phyloP scores from a whole-genome alignment of 2,329 filamentous ascomycete species.

The Neospermospora avenae region DNA sequence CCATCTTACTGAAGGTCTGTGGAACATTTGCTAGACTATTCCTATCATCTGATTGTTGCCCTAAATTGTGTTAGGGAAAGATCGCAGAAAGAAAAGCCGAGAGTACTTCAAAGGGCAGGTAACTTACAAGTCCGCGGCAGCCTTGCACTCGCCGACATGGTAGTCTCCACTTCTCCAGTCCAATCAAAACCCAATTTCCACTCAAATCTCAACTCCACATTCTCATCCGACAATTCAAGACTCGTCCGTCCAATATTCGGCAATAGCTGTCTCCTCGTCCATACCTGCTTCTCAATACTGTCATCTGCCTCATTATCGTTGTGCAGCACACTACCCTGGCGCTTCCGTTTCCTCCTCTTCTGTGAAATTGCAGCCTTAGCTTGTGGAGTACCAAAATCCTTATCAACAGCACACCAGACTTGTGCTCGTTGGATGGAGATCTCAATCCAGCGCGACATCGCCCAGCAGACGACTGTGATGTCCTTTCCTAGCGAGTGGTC shows the following conservation, averaged over 20 bases:
- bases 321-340: conserved; percentile 25
- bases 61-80: conserved; percentile 45
- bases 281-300: conserved; percentile 24
- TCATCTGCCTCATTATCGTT: conserved; percentile 35
- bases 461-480: conserved; percentile 60
- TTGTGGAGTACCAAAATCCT: conserved; percentile 42
- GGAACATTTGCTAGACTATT: conserved; percentile 57
- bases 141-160: conserved; percentile 51
- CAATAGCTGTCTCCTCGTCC: conserved; percentile 46
- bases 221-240: conserved; percentile 35
- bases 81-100: neutral
- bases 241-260: conserved; percentile 52
- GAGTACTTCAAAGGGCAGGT: neutral
- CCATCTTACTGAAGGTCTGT: conserved; percentile 56
- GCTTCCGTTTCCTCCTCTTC: conserved; percentile 21
- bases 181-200: conserved; percentile 69
- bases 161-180: conserved; percentile 66
- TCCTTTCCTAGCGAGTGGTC: conserved; percentile 52
- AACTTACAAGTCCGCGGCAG: conserved; percentile 63
- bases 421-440: conserved; percentile 56
- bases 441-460: conserved; percentile 65
- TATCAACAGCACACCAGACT: conserved; percentile 58
- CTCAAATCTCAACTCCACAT: conserved; percentile 44
- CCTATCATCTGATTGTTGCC: conserved; percentile 57
- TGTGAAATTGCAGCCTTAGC: conserved; percentile 22